These are phyloP conservation scores for Liriodendron chinense DNA, from an alignment of 164 flowering plant genomes.

Conservation along the genomic window DNA sequence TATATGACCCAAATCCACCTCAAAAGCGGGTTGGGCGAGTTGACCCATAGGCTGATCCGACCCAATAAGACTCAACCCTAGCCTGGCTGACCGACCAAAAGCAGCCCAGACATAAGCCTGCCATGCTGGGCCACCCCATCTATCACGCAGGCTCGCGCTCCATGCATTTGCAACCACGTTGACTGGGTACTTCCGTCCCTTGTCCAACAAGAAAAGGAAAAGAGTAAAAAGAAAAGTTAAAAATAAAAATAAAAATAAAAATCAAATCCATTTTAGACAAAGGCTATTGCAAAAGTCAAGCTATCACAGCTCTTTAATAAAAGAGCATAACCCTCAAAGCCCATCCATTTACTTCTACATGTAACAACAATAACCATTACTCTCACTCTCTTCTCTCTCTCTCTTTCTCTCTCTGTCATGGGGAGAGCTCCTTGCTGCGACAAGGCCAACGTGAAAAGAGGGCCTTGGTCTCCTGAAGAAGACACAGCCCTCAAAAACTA, in stretches of 20 bases:
- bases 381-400: neutral
- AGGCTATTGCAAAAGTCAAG: neutral
- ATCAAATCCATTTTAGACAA: neutral
- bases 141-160: too few relatives aligned
- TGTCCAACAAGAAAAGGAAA: neutral
- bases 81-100: too few relatives aligned
- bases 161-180: too few relatives aligned
- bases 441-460: slow-evolving; percentile 82
- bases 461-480: slow-evolving; percentile 91
- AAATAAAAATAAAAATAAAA: too few relatives aligned
- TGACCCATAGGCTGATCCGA: too few relatives aligned
- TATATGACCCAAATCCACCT: too few relatives aligned
- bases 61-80: too few relatives aligned
- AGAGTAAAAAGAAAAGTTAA: neutral
- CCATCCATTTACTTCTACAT: slow-evolving; percentile 1
- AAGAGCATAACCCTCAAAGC: slow-evolving; percentile 18
- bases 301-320: neutral
- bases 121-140: too few relatives aligned
- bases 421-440: slow-evolving; percentile 95
- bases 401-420: slow-evolving; percentile 22
- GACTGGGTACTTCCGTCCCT: neutral
- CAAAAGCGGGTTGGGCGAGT: too few relatives aligned
- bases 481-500: slow-evolving; percentile 59
- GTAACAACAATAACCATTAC: neutral
- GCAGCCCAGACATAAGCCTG: too few relatives aligned